Conservation (phyloP, 1,284 basidiomycete genomes). For the Inonotus obliquus region DNA sequence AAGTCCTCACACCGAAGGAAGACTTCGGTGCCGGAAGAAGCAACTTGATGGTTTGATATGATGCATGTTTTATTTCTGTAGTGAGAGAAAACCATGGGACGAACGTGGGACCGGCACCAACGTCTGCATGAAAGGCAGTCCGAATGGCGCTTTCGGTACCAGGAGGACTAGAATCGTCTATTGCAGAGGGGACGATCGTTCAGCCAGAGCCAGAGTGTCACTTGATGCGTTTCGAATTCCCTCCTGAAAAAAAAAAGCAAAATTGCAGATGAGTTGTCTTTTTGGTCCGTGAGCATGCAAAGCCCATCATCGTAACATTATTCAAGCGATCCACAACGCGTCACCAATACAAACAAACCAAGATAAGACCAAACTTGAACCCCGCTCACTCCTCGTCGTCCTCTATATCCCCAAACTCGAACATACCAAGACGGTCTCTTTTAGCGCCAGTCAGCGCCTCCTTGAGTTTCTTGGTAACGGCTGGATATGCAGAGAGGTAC, state of each 20-base stretch:
- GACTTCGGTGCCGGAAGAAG: background rate
- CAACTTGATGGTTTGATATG: no score
- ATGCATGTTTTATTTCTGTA: no score
- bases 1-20: background rate
- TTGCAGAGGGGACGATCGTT: no score
- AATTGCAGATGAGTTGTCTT: background rate
- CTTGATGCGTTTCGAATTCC: background rate
- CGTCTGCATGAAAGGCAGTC: no score
- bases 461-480: constrained; percentile 62
- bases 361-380: background rate
- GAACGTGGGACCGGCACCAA: no score
- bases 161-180: no score
- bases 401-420: constrained; percentile 82
- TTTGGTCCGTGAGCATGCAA: background rate
- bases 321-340: background rate
- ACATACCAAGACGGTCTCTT: constrained; percentile 75
- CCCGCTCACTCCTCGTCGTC: constrained; percentile 47
- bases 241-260: background rate
- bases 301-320: background rate
- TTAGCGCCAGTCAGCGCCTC: constrained; percentile 65
- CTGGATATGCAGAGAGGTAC: constrained; percentile 70
- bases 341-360: background rate
- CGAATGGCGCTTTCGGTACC: no score
- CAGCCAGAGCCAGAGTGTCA: background rate
- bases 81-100: no score